A percentile compares a stretch with the other conserved stretches of the same genome.
Evolutionary conservation across 2,329 filamentous ascomycete genomes (phyloP).

Genomic region (Ceratocystis variospora): DNA sequence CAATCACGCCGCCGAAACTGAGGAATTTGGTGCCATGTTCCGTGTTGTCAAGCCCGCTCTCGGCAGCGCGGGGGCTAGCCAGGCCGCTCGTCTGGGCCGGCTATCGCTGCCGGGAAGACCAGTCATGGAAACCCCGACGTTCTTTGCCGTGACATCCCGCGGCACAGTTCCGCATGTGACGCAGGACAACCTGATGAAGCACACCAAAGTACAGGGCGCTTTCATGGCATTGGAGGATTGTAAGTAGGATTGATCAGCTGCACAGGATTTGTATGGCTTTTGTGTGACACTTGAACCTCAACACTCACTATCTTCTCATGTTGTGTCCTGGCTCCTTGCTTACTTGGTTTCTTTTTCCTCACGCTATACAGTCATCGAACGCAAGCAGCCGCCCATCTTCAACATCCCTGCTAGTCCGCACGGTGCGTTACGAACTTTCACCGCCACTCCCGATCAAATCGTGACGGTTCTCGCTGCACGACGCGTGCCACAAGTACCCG

Average conservation of each 20-base stretch:
- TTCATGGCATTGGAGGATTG: constrained; percentile 89
- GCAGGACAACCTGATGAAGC: constrained; percentile 60
- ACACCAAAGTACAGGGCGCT: constrained; percentile 51
- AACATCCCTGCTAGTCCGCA: constrained; percentile 29
- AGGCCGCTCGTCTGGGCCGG: constrained; percentile 50
- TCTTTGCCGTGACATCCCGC: constrained; percentile 65
- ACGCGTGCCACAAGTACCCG: constrained; percentile 58
- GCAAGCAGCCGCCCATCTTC: constrained; percentile 37
- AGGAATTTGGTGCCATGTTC: constrained; percentile 25
- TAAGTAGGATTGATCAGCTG: constrained; percentile 33
- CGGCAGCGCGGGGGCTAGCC: constrained; percentile 24
- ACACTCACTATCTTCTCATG: neutral
- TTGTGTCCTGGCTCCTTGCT: neutral
- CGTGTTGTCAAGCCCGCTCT: constrained; percentile 33
- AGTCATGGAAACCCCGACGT: constrained; percentile 69
- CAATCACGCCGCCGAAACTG: neutral
- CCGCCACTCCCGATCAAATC: constrained; percentile 50
- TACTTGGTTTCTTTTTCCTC: neutral
- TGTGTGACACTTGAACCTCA: neutral
- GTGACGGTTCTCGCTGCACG: constrained; percentile 64
- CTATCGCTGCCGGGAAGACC: constrained; percentile 49
- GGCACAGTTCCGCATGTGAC: constrained; percentile 79
- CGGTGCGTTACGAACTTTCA: constrained; percentile 61
- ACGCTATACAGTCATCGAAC: constrained; percentile 38
- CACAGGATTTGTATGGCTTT: neutral